Percentiles rank a stretch among this genome's conserved stretches.
Evolutionary conservation across 257 asterid species (phyloP).

Genomic region (Asclepias syriaca): DNA sequence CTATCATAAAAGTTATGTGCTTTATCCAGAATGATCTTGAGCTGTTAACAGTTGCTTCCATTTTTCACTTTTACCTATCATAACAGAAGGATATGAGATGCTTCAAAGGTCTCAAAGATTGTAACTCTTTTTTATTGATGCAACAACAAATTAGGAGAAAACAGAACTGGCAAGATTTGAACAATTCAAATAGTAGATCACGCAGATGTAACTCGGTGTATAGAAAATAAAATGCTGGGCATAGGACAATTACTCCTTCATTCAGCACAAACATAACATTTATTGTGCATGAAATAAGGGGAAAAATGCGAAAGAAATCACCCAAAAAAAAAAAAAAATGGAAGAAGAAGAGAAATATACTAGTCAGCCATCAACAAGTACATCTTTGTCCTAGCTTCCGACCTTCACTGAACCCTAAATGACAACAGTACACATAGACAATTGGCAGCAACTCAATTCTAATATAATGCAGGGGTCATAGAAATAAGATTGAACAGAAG

Average conservation of each 20-base stretch:
- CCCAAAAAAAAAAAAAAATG: slow-evolving; percentile 39
- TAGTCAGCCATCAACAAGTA: slow-evolving; percentile 52
- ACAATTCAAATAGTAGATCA: not conserved
- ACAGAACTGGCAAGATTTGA: not conserved
- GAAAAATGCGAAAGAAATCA: slow-evolving; percentile 10
- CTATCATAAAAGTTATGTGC: not conserved
- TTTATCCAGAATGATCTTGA: not conserved
- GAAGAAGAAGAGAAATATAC: slow-evolving; percentile 41
- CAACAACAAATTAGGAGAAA: not conserved
- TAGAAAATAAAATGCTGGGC: not conserved
- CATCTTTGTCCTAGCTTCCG: slow-evolving; percentile 63
- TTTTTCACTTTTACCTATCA: not conserved
- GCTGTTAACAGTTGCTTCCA: not conserved
- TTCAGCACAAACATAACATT: not conserved
- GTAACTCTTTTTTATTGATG: not conserved
- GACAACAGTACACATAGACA: slow-evolving; percentile 37
- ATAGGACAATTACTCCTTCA: not conserved
- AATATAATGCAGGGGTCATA: slow-evolving; percentile 7
- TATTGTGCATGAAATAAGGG: not conserved
- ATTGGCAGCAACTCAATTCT: slow-evolving; percentile 36
- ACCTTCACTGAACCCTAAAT: slow-evolving; percentile 75
- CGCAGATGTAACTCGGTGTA: not conserved
- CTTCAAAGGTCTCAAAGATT: not conserved
- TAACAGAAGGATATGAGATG: not conserved
- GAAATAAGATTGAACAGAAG: not conserved